phyloP scores from a whole-genome alignment of 2,329 filamentous ascomycete species.

The Venturia pyrina region DNA sequence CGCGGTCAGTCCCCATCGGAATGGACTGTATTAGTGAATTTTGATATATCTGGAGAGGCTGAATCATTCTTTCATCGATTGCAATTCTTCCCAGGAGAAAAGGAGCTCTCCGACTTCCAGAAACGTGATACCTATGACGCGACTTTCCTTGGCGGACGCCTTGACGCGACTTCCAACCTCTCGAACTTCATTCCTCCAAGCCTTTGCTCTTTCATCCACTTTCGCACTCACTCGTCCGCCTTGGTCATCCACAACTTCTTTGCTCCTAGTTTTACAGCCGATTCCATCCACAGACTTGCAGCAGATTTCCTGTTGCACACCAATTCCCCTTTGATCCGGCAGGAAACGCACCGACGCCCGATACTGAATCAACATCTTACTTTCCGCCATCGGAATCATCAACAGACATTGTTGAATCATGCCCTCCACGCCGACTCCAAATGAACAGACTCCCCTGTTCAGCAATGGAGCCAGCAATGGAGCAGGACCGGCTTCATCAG shows the following conservation, averaged over 20 bases:
- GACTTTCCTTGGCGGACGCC: not conserved
- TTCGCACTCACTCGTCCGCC: not conserved
- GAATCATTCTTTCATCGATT: no score
- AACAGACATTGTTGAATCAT: not conserved
- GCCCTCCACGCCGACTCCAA: not conserved
- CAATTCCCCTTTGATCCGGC: not conserved
- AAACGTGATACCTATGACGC: not conserved
- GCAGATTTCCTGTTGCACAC: not conserved
- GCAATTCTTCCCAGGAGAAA: no score
- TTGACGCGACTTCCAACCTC: not conserved
- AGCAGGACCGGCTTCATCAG: not conserved
- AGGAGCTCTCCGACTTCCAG: no score
- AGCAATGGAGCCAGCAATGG: constrained; percentile 1
- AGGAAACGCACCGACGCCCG: not conserved
- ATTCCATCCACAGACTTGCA: not conserved
- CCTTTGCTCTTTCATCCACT: no score
- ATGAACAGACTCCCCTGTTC: constrained; percentile 1
- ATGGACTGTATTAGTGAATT: no score
- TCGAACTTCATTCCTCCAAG: not conserved
- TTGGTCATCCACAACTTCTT: not conserved
- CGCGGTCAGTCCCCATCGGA: no score
- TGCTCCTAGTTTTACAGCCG: not conserved
- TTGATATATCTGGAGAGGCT: no score
- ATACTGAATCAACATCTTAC: not conserved
- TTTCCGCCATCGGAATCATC: not conserved